A percentile compares a stretch with the other conserved stretches of the same genome.
Evolutionary conservation across 495 filamentous ascomycete species (phyloP).

Genomic region (Aspergillus incahuasiensis): DNA sequence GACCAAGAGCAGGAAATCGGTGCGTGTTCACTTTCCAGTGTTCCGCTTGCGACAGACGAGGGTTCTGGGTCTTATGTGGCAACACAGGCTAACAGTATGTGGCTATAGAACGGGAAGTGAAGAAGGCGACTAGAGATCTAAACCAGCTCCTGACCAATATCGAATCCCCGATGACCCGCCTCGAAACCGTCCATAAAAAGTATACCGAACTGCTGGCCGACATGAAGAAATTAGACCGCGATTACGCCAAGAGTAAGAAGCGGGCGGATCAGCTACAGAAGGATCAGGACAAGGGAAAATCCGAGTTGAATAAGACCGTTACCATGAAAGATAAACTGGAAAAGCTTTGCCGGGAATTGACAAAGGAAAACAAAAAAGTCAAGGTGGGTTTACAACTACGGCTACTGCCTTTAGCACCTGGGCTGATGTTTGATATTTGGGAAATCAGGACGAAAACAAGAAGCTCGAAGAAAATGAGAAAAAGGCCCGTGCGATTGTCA

Average conservation of each 20-base stretch:
- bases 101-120: conserved; percentile 70
- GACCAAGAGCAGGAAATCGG: conserved; percentile 96
- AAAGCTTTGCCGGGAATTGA: conserved; percentile 86
- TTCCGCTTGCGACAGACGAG: conserved; percentile 10
- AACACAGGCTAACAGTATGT: conserved; percentile 17
- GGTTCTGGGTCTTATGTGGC: conserved; percentile 2
- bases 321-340: conserved; percentile 91
- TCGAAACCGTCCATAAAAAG: conserved; percentile 84
- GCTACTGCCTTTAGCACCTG: not conserved
- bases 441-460: conserved; percentile 81
- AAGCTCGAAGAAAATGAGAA: conserved; percentile 78
- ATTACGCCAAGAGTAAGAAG: conserved; percentile 93
- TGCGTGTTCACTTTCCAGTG: conserved; percentile 50
- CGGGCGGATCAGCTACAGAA: conserved; percentile 92
- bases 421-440: conserved; percentile 2
- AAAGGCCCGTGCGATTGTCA: conserved; percentile 73
- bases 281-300: conserved; percentile 83
- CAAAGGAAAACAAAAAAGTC: conserved; percentile 93
- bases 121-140: conserved; percentile 87
- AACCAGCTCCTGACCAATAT: conserved; percentile 75
- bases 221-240: conserved; percentile 91
- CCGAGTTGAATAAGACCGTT: conserved; percentile 81
- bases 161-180: conserved; percentile 64
- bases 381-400: conserved; percentile 57
- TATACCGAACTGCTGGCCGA: conserved; percentile 87